Conservation (phyloP, 345 rosid species). For the Lepidium africanum region DNA sequence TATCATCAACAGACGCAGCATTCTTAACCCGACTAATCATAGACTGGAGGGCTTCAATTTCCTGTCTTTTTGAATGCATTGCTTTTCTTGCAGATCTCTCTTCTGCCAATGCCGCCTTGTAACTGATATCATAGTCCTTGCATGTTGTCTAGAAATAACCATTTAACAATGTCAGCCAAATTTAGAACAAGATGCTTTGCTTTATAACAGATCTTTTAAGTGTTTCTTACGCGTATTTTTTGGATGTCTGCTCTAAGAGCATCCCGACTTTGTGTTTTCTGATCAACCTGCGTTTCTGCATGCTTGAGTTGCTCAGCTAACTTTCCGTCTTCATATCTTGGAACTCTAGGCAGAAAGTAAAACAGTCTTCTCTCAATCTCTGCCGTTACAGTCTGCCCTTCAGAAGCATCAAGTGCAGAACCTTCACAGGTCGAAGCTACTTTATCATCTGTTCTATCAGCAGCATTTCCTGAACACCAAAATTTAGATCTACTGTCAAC, state of each 20-base stretch:
- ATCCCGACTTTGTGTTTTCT: conserved; percentile 56
- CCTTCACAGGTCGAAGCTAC: conserved; percentile 14
- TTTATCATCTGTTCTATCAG: conserved; percentile 18
- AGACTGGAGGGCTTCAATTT: conserved; percentile 57
- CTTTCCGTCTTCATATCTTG: conserved; percentile 52
- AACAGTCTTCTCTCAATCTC: conserved; percentile 48
- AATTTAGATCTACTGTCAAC: conserved; percentile 17
- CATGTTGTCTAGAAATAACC: conserved; percentile 37
- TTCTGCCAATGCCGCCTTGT: conserved; percentile 43
- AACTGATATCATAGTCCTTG: conserved; percentile 31
- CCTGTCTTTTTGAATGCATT: conserved; percentile 54
- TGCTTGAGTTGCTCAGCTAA: conserved; percentile 45
- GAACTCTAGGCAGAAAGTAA: conserved; percentile 49
- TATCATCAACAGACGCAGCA: conserved; percentile 50
- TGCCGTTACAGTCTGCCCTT: conserved; percentile 24
- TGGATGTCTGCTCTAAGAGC: conserved; percentile 49
- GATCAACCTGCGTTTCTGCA: conserved; percentile 48
- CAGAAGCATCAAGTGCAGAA: conserved; percentile 30
- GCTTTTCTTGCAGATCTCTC: conserved; percentile 53
- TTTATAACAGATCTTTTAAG: neutral
- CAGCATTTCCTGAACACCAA: conserved; percentile 12
- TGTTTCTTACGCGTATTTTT: conserved; percentile 36
- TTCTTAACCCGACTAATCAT: conserved; percentile 41
- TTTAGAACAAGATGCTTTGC: conserved; percentile 10
- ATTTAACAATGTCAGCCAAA: conserved; percentile 13